Evolutionary conservation across 345 rosid genomes (phyloP), one percentile per base, ranked within the genome.

Genomic region (Odontarrhena argentea): DNA sequence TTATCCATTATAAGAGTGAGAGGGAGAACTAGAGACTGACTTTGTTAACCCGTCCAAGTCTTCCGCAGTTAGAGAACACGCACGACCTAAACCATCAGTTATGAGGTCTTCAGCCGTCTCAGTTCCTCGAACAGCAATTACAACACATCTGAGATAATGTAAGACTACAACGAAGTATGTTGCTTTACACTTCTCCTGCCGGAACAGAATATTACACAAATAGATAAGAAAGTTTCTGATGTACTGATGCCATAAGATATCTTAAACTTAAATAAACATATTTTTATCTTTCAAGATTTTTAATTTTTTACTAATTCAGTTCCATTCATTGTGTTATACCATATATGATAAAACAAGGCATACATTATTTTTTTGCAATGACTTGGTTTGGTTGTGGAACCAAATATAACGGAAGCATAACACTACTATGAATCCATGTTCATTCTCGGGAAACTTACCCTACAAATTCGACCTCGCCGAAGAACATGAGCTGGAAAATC

Each of bases 61-160:
- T 73, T 82, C 83, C 25, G 34, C 43, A 38, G 85, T 77, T 51
- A 93, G 86, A 30, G 79, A 69, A 68, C 87, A 78, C 4, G 86
- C 97, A 73, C 71, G 81, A 47, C 97, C 92, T 74, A 90, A 84
- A 55, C 96, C 96, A 71, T 93, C 98, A 22, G 87, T 93, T 70
- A 93, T 88, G 76, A 93, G 97, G 73, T 93, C 98, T 77, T 93
- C 98, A 22, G 92, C 87, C 28, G 96, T 86, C 84, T 93, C 97
- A 40, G 97, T 93, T 79, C 98, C 97, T 62, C 96, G 86, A 56
- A 93, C 83, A 65, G 96, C 81, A 77, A 93, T 76, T 9, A 93
- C 96, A 50, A 93, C 83, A 43, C 86, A 74, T 73, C 82, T 78
- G 26, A 80, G 70, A 67, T 90, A 81, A 69, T 90, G 96, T 60